Conservation (phyloP, 1,139 yeast species). For the Debaryomyces coudertii region DNA sequence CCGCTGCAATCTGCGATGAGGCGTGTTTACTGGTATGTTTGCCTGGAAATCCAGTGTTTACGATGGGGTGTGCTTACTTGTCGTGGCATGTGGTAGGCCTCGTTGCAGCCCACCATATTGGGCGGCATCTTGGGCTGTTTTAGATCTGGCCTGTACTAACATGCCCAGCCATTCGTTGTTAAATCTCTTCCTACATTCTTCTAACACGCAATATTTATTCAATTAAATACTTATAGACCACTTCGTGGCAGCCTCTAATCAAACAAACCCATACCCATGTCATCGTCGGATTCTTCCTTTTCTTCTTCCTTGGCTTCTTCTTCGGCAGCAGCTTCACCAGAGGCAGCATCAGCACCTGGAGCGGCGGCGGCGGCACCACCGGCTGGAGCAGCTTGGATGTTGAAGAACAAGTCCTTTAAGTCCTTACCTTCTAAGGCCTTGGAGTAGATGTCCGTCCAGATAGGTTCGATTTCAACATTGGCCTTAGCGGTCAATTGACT, state of each 20-base stretch:
- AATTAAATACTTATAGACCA: constrained; percentile 7
- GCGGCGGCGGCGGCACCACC: constrained; percentile 67
- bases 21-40: too few species aligned
- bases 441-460: constrained; percentile 96
- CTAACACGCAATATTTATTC: constrained; percentile 6
- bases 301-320: constrained; percentile 64
- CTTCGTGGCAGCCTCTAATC: constrained; percentile 33
- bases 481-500: constrained; percentile 74
- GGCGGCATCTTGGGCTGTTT: too few species aligned
- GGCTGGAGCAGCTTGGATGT: constrained; percentile 64
- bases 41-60: too few species aligned
- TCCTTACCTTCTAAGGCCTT: constrained; percentile 97
- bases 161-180: too few species aligned
- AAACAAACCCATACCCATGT: constrained; percentile 70
- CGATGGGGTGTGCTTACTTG: too few species aligned
- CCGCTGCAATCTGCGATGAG: background rate
- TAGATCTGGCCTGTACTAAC: too few species aligned
- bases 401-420: constrained; percentile 86
- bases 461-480: constrained; percentile 87
- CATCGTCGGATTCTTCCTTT: constrained; percentile 75
- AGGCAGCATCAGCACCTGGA: constrained; percentile 53
- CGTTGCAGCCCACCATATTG: too few species aligned
- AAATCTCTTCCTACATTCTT: background rate
- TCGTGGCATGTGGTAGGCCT: too few species aligned
- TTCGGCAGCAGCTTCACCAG: constrained; percentile 53